Evolutionary conservation across 202 grass and related monocot genomes (phyloP), one percentile per base, ranked within the genome.

Genomic region (Saccharum hybrid): DNA sequence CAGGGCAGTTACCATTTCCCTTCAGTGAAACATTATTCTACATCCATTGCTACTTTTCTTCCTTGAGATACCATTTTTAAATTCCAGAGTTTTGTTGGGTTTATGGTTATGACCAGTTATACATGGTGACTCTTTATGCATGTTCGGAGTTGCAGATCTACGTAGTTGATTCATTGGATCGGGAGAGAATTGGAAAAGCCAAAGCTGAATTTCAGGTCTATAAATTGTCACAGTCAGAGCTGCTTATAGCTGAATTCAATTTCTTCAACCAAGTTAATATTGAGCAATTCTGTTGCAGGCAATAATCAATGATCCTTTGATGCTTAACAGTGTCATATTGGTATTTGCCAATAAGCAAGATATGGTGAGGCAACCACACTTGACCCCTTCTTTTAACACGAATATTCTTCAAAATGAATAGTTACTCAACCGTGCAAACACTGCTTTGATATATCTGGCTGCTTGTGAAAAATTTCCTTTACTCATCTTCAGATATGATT

Each of bases 331-430:
- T 87, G 81, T 93, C 31, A 95, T 98, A 86, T 90, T 98, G 88
- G 80, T 98, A 70, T 91, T 95, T 69, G 95, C 95, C 65, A 98
- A 98, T 83, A 98, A 98, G 77, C 95, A 98, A 83, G 92, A 98
- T 86, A 94, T 98, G 95, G 95, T 98, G 91, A 86, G 82, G 31
- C 30, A 66, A 68, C 63, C 39, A 63, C 11, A 49, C 71, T 80
- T 80, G 38, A 40, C 22, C 3, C 28, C 8, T 72, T 82, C 8
- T 72, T 82, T 68, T 63, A 59, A 40, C 9, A 45, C 18, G 18
- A 22, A 45, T 11, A 8, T 60, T 31, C 69, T 18, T 74, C 37
- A 66, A 33, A 73, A 23, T 26, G 8, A 26, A 61, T n/a, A 63
- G 65, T 60, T 33, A 33, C 31, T 57, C 7, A 57, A n/a, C 51